Evolutionary conservation across 306 rosid species (phyloP), one percentile per base, ranked within the genome.

Genomic region (Lathyrus sativus): DNA sequence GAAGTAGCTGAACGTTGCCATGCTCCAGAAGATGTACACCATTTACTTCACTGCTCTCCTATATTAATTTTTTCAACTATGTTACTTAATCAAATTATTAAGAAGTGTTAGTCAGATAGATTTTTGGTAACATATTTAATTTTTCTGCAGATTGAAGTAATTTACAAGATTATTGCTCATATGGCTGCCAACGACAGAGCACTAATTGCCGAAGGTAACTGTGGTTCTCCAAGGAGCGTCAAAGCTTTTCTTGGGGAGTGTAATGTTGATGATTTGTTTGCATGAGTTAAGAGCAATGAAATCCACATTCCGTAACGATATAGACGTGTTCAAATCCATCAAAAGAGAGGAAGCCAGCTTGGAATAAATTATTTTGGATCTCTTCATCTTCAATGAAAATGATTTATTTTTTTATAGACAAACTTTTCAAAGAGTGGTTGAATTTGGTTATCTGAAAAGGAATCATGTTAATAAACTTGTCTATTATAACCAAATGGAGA

Each of bases 181-280:
- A 88, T 91, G 87, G 89, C 96, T 9, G 91, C 91, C 71, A 91
- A 88, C 8, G 97, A 91, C 68, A 91, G 97, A 86, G 96, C 91
- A 55, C 66, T 91, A 14, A 85, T 91, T 62, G 96, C 97, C 6
- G 96, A 91, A 85, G 97, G 97, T 71, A 80, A 45, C 65, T 88
- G 97, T 24, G 96, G 97, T 18, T 91, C 96, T 39, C 96, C 96
- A 0, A 74, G 91, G 68, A 86, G 97, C 89, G 43, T 88, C 75
- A 88, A 85, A 78, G 96, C 86, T 85, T 85, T 86, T 74, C 86
- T 77, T 4, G 88, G 87, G n/a, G 93, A 86, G 80, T 88, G 97
- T 77, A 83, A 79, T 67, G 78, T 88, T 11, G 96, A 83, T 75
- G 92, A 74, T 33, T 60, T 83, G 74, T 91, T 71, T 67, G 77